Evolutionary conservation across 2,329 filamentous ascomycete genomes (phyloP).

Genomic region (Pleomassaria siparia): DNA sequence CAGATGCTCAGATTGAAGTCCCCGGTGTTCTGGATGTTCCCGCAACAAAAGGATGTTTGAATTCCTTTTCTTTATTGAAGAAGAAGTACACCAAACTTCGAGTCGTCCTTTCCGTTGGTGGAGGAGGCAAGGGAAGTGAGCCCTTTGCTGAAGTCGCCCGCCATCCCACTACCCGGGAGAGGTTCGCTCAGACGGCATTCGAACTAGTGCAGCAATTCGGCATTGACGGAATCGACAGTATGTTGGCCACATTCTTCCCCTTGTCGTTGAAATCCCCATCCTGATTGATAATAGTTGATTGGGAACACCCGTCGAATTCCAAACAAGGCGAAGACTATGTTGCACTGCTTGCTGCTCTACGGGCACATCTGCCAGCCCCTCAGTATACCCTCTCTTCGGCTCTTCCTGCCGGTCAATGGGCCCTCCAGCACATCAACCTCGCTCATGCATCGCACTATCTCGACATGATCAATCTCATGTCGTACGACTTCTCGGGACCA

Average conservation of each 20-base stretch:
- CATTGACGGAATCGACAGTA: slow-evolving; percentile 77
- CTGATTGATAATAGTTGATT: slow-evolving; percentile 64
- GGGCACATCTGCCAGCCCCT: slow-evolving; percentile 67
- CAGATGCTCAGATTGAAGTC: slow-evolving; percentile 70
- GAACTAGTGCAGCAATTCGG: slow-evolving; percentile 70
- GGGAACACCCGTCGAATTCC: slow-evolving; percentile 71
- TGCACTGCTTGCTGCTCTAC: slow-evolving; percentile 65
- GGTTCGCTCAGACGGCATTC: slow-evolving; percentile 69
- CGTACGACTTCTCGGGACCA: slow-evolving; percentile 75
- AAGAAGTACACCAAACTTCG: slow-evolving; percentile 69
- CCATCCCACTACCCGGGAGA: slow-evolving; percentile 62
- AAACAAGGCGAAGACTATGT: slow-evolving; percentile 72
- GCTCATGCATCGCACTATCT: slow-evolving; percentile 63
- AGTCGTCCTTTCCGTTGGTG: slow-evolving; percentile 77
- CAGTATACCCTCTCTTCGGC: slow-evolving; percentile 71
- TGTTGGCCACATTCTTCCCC: slow-evolving; percentile 25
- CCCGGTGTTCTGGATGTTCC: slow-evolving; percentile 56
- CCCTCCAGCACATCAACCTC: slow-evolving; percentile 70
- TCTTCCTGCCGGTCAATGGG: slow-evolving; percentile 67
- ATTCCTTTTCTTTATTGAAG: slow-evolving; percentile 73
- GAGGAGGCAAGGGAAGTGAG: slow-evolving; percentile 66
- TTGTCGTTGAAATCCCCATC: background rate
- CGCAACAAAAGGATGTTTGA: slow-evolving; percentile 57
- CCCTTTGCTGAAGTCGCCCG: slow-evolving; percentile 69
- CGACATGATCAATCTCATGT: slow-evolving; percentile 76